Evolutionary conservation across 208 protist genomes (phyloP), one percentile per base, ranked within the genome.

Genomic region (Crithidia expoeki): DNA sequence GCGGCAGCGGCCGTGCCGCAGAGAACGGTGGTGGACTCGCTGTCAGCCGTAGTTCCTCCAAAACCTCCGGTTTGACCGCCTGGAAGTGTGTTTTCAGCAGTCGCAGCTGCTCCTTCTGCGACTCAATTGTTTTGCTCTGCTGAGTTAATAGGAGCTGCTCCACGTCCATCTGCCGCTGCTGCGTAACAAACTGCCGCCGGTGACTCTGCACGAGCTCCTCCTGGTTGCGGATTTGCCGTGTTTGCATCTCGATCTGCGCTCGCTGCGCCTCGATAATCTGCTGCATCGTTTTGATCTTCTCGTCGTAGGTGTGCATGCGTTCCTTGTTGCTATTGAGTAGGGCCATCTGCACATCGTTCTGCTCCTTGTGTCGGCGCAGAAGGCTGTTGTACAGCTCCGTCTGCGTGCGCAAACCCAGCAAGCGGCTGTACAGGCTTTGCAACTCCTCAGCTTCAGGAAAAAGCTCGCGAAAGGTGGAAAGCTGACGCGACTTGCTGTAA

Each of bases 391-490:
- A 95, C 46, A 95, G 79, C 73, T 92, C 83, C 40, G 80, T 68
- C 67, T 95, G 90, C 28, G 79, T 88, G 19, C 90, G 85, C 40
- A 95, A 70, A 19, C 86, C 85, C 9, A 84, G 77, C 23, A 95
- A 77, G 21, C 90, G 86, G 56, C 80, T 80, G 63, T 92, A 84
- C 28, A 93, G 64, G 49, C 83, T 92, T 62, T 93, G 83, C 60
- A 93, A 74, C 69, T 93, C 88, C 55, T 95, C 87, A 2, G 87
- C 87, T 52, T 91, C 87, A 38, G 90, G 86, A 67, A 95, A 93
- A 10, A 95, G 56, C 19, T 74, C 71, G 14, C 88, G 83, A 60
- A 95, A 95, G 2, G 77, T 79, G 27, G 80, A 44, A n/a, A 95
- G 68, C 12, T 81, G 33, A 49, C 79, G 76, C 0, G 87, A 52